These are phyloP conservation scores for Castanea sativa DNA, from an alignment of 306 rosid genomes.

Conservation along the genomic window DNA sequence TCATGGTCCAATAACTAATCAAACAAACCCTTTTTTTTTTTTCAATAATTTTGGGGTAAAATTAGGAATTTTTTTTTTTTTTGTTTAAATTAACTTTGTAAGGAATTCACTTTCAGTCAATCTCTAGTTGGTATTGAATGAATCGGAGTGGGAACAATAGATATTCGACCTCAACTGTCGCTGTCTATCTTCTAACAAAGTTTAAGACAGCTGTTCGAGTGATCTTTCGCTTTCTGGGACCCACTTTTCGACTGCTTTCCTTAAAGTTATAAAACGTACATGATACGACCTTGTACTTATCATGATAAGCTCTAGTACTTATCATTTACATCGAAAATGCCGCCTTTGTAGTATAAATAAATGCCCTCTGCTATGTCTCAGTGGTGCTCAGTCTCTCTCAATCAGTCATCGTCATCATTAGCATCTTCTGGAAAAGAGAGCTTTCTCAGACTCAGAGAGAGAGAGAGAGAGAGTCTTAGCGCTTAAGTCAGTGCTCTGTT, in stretches of 20 bases:
- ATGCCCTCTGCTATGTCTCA: background rate
- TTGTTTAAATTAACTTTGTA: too few relatives aligned
- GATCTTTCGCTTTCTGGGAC: background rate
- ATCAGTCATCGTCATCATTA: background rate
- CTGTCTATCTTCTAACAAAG: slow-evolving; percentile 13
- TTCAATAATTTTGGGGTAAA: background rate
- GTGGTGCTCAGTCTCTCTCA: background rate
- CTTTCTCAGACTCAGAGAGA: background rate
- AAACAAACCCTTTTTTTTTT: too few relatives aligned
- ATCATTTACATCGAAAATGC: slow-evolving; percentile 21
- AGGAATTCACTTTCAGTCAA: background rate
- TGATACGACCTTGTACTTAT: accelerated
- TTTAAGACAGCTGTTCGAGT: slow-evolving; percentile 1
- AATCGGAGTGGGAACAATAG: background rate
- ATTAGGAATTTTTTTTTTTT: background rate
- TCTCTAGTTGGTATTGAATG: background rate
- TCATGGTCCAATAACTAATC: too few relatives aligned
- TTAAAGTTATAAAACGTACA: too few relatives aligned
- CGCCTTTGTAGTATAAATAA: background rate
- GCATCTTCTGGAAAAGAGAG: slow-evolving; percentile 10
- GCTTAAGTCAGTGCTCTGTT: background rate
- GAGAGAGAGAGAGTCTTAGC: background rate
- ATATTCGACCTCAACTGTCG: slow-evolving; percentile 5
- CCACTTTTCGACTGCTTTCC: background rate
- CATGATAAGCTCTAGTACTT: accelerated